Evolutionary conservation across 805 yeast genomes (phyloP), one percentile per base, ranked within the genome.

Genomic region (Sugiyamaella valdiviana): DNA sequence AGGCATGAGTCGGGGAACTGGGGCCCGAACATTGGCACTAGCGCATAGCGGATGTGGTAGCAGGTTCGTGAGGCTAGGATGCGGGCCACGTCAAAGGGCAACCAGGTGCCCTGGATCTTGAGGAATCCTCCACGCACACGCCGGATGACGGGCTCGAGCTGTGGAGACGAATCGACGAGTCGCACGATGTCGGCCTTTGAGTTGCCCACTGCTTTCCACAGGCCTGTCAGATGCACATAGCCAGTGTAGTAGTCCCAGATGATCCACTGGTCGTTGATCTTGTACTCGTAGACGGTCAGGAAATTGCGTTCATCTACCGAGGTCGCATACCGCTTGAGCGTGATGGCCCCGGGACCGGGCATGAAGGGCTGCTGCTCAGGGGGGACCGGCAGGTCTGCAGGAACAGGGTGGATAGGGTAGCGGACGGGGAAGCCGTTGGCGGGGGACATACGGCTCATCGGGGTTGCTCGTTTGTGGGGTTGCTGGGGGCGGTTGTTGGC

Each of bases 61-160:
- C 95, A 85, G 58, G 88, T 85, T 45, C 83, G 76, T 29, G 78
- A 64, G 2, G 95, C 91, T 46, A 89, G 69, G 26, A 76, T 67
- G 51, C 73, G 74, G 20, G 95, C 88, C 44, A 85, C 71, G 7
- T 75, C 76, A 59, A 67, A 83, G 1, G 95, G 91, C 36, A 88
- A 67, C 96, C 96, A 90, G 6, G 96, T 87, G 3, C 97, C 97
- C 68, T 89, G 97, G 55, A 90, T 87, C 70, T 88, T 88, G 55
- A 89, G 74, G 59, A 80, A 87, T 2, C 96, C 97, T 42, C 97
- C 97, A 48, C 96, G 71, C 14, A 89, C 87, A 44, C 96, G 76
- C 57, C 79, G 79, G 47, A 83, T 74, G 38, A 73, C 75, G 15
- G 74, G 77, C 55, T 78, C 86, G 46, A 80, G 70, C 57, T 79